Percentiles rank a stretch among this genome's conserved stretches.
These are phyloP conservation scores for Talaromyces adpressus DNA, from an alignment of 495 filamentous ascomycete genomes.

Conservation along the genomic window DNA sequence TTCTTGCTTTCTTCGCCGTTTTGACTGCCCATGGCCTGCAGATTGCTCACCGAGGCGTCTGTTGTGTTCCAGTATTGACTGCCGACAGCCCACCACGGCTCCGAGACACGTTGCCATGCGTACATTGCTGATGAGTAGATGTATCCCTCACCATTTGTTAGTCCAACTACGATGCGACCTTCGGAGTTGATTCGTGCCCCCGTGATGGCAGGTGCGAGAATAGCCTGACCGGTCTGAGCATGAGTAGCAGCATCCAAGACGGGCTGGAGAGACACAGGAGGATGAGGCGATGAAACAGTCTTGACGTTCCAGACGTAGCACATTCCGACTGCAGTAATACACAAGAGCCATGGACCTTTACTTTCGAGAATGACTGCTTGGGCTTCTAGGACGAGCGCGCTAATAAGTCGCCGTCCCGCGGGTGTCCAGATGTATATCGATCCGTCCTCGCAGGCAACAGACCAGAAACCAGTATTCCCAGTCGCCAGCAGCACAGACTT, in stretches of 20 bases:
- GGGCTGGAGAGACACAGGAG: slow-evolving; percentile 83
- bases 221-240: slow-evolving; percentile 58
- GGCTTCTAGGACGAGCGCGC: slow-evolving; percentile 77
- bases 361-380: slow-evolving; percentile 92
- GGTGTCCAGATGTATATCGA: slow-evolving; percentile 92
- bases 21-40: slow-evolving; percentile 58
- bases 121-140: slow-evolving; percentile 75
- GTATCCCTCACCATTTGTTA: slow-evolving; percentile 91
- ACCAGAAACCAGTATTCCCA: slow-evolving; percentile 86
- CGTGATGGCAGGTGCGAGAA: slow-evolving; percentile 70
- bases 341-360: slow-evolving; percentile 80
- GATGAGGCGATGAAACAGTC: slow-evolving; percentile 75
- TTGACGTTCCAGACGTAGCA: slow-evolving; percentile 93
- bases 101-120: slow-evolving; percentile 89
- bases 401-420: slow-evolving; percentile 79
- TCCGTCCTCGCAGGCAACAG: slow-evolving; percentile 87
- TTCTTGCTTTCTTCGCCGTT: slow-evolving; percentile 45
- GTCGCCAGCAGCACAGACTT: slow-evolving; percentile 76
- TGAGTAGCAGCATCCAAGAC: slow-evolving; percentile 82
- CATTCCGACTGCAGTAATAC: slow-evolving; percentile 79
- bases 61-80: slow-evolving; percentile 99
- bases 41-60: slow-evolving; percentile 69
- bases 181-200: slow-evolving; percentile 85
- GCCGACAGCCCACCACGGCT: slow-evolving; percentile 96
- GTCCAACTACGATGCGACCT: slow-evolving; percentile 73